phyloP scores from a whole-genome alignment of 768 basidiomycete genomes.

The Lactifluus subvellereus region DNA sequence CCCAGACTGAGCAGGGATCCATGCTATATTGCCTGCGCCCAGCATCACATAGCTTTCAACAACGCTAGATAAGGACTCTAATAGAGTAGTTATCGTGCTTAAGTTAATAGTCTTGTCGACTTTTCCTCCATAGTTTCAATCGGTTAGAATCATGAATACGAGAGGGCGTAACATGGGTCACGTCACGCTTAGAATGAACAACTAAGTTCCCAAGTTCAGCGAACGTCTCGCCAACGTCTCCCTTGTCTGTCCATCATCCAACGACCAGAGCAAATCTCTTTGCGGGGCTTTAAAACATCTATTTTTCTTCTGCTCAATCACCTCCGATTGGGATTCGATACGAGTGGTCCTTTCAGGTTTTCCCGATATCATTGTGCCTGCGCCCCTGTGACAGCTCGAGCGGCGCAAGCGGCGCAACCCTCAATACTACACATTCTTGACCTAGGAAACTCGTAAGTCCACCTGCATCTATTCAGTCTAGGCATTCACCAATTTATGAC shows the following conservation, averaged over 20 bases:
- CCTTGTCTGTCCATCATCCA: constrained; percentile 19
- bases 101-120: neutral
- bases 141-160: constrained; percentile 6
- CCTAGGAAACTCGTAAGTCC: constrained; percentile 14
- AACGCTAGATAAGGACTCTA: neutral
- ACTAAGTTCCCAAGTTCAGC: constrained; percentile 28
- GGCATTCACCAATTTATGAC: neutral
- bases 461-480: neutral
- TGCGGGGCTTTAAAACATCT: neutral
- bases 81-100: neutral
- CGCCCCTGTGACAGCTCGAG: constrained; percentile 3
- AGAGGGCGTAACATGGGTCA: constrained; percentile 24
- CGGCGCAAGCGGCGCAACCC: constrained; percentile 2
- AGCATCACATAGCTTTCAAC: neutral
- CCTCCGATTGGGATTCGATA: constrained; percentile 16
- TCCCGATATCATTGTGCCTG: constrained; percentile 10
- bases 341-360: neutral
- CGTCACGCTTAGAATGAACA: constrained; percentile 27
- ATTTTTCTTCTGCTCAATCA: constrained; percentile 3
- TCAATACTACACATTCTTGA: neutral
- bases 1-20: neutral
- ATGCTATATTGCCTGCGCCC: neutral
- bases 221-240: constrained; percentile 21
- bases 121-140: neutral
- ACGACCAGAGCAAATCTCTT: constrained; percentile 8